Percentiles rank a stretch among this genome's conserved stretches.
Evolutionary conservation across 2,329 filamentous ascomycete species (phyloP).

Genomic region (Phaeosphaeria sp.): DNA sequence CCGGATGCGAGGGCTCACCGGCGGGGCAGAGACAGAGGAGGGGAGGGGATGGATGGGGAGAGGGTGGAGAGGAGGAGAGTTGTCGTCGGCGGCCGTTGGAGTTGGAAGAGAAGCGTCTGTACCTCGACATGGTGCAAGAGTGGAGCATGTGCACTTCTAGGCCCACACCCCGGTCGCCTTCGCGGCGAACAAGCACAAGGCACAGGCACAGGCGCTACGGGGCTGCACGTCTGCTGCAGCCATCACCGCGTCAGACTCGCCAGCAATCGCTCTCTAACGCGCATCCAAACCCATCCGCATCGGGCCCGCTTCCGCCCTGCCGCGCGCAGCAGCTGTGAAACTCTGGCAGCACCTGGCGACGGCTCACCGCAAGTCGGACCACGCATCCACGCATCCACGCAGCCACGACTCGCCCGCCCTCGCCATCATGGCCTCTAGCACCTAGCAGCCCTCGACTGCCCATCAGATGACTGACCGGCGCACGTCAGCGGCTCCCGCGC

Average conservation of each 20-base stretch:
- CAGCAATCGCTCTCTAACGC: background rate
- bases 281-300: background rate
- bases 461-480: constrained; percentile 13
- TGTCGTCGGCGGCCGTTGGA: background rate
- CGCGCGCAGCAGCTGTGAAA: background rate
- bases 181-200: background rate
- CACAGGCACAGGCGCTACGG: background rate
- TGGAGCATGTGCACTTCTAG: background rate
- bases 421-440: background rate
- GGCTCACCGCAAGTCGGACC: constrained; percentile 8
- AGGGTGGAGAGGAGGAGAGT: background rate
- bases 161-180: background rate
- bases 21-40: background rate
- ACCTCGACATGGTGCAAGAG: too few relatives aligned
- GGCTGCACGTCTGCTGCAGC: background rate
- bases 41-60: background rate
- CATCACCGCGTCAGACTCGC: background rate
- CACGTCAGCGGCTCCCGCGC: constrained; percentile 16
- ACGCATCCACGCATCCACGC: background rate
- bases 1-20: constrained; percentile 4
- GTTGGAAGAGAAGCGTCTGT: background rate
- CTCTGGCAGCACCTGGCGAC: background rate
- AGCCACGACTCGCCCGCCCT: background rate
- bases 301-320: constrained; percentile 1
- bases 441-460: background rate